Conservation (phyloP, 257 asterid genomes). For the Ilex aquifolium region DNA sequence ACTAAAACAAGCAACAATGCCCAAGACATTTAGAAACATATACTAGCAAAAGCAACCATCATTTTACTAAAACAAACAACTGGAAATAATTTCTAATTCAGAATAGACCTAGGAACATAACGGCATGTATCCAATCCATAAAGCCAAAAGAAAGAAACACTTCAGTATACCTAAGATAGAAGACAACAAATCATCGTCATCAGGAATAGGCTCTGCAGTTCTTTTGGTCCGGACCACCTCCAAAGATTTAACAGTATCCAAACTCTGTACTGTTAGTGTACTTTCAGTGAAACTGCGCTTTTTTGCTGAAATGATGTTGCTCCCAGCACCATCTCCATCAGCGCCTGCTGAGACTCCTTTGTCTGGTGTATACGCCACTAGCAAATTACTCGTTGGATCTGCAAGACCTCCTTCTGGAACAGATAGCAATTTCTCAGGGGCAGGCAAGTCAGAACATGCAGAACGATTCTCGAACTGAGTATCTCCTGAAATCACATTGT, state of each 20-base stretch:
- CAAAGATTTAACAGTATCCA: slow-evolving; percentile 79
- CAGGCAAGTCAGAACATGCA: slow-evolving; percentile 43
- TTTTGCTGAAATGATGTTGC: slow-evolving; percentile 63
- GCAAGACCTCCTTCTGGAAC: slow-evolving; percentile 44
- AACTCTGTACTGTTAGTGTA: slow-evolving; percentile 80
- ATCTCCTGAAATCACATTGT: slow-evolving; percentile 23
- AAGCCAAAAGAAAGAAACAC: slow-evolving; percentile 7
- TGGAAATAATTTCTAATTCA: neutral
- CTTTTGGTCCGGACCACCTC: slow-evolving; percentile 57
- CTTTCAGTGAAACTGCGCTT: slow-evolving; percentile 90
- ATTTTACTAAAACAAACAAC: neutral
- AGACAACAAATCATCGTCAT: slow-evolving; percentile 84
- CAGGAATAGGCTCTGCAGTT: slow-evolving; percentile 68
- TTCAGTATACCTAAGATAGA: slow-evolving; percentile 71
- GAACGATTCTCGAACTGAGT: slow-evolving; percentile 22
- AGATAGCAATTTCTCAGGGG: slow-evolving; percentile 68
- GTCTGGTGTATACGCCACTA: slow-evolving; percentile 45
- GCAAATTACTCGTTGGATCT: slow-evolving; percentile 35
- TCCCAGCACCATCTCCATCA: slow-evolving; percentile 59
- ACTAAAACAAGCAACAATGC: slow-evolving; percentile 30
- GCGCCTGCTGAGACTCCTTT: slow-evolving; percentile 28
- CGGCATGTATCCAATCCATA: neutral
- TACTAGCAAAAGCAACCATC: neutral
- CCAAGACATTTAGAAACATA: slow-evolving; percentile 1
- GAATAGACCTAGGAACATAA: neutral